A percentile compares a stretch with the other conserved stretches of the same genome.
Evolutionary conservation across 2,329 filamentous ascomycete species (phyloP).

Genomic region (Epichloe gansuensis): DNA sequence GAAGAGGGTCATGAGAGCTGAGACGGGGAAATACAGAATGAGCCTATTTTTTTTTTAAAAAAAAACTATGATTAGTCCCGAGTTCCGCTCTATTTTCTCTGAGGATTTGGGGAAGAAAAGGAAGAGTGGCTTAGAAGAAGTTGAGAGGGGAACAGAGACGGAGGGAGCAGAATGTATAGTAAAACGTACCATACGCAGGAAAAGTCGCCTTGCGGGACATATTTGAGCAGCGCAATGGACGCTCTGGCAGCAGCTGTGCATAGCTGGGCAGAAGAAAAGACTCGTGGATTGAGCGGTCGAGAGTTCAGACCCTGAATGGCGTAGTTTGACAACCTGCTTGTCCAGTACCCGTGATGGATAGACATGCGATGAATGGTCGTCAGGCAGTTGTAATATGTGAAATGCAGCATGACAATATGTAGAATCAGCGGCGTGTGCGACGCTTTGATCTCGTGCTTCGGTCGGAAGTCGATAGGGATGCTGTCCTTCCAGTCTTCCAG

Average conservation of each 20-base stretch:
- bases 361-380: conserved; percentile 98
- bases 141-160: not conserved
- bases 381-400: conserved; percentile 94
- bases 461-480: conserved; percentile 92
- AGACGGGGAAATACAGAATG: conserved; percentile 92
- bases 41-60: conserved; percentile 38
- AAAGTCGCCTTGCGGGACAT: conserved; percentile 90
- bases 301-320: conserved; percentile 91
- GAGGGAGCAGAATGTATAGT: not conserved
- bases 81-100: not conserved
- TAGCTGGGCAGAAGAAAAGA: conserved; percentile 85
- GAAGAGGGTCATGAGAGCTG: conserved; percentile 86
- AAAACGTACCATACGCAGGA: conserved; percentile 77
- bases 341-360: conserved; percentile 97
- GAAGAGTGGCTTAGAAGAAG: not conserved
- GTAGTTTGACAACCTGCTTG: conserved; percentile 83
- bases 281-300: conserved; percentile 76
- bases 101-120: not conserved
- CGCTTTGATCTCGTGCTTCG: conserved; percentile 89
- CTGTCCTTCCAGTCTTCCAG: conserved; percentile 93
- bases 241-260: conserved; percentile 88
- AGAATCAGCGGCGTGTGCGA: conserved; percentile 87
- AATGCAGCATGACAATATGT: conserved; percentile 87
- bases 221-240: conserved; percentile 87
- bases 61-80: too few relatives aligned